These are phyloP conservation scores for Aspergillus viridinutans DNA, from an alignment of 2,329 filamentous ascomycete genomes.

Conservation along the genomic window DNA sequence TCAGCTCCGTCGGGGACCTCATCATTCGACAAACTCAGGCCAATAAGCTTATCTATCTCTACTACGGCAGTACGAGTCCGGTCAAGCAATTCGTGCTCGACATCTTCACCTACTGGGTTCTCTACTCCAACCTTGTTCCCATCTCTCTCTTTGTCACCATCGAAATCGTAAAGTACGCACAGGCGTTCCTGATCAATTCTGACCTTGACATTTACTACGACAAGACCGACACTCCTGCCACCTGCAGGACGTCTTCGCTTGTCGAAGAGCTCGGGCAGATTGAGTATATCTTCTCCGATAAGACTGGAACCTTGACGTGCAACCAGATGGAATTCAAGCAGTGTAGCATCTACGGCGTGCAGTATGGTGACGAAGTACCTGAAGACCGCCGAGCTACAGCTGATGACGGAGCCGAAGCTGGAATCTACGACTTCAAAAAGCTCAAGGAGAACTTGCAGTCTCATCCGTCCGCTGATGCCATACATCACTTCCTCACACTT, in stretches of 20 bases:
- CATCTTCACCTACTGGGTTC: slow-evolving; percentile 96
- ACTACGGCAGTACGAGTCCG: slow-evolving; percentile 61
- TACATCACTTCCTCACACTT: slow-evolving; percentile 81
- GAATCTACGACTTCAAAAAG: slow-evolving; percentile 78
- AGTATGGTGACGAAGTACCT: slow-evolving; percentile 87
- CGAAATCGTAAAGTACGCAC: slow-evolving; percentile 96
- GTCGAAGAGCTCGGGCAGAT: slow-evolving; percentile 98
- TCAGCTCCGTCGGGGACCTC: slow-evolving; percentile 88
- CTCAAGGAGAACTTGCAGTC: slow-evolving; percentile 65
- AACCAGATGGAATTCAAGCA: slow-evolving; percentile 99
- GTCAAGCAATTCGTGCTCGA: slow-evolving; percentile 84
- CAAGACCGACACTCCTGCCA: slow-evolving; percentile 89
- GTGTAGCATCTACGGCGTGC: slow-evolving; percentile 85
- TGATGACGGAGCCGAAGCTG: slow-evolving; percentile 72
- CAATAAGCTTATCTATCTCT: slow-evolving; percentile 66
- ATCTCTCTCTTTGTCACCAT: slow-evolving; percentile 98
- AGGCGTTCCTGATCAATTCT: slow-evolving; percentile 95
- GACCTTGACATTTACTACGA: slow-evolving; percentile 98
- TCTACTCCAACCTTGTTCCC: slow-evolving; percentile 93
- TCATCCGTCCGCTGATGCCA: slow-evolving; percentile 56
- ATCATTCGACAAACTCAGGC: slow-evolving; percentile 65
- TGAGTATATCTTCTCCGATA: slow-evolving; percentile 97
- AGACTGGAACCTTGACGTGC: slow-evolving; percentile 95
- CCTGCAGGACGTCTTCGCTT: slow-evolving; percentile 90
- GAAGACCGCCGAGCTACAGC: slow-evolving; percentile 80